A percentile compares a stretch with the other conserved stretches of the same genome.
Evolutionary conservation across 495 filamentous ascomycete species (phyloP).

Genomic region (Podospora sp.): DNA sequence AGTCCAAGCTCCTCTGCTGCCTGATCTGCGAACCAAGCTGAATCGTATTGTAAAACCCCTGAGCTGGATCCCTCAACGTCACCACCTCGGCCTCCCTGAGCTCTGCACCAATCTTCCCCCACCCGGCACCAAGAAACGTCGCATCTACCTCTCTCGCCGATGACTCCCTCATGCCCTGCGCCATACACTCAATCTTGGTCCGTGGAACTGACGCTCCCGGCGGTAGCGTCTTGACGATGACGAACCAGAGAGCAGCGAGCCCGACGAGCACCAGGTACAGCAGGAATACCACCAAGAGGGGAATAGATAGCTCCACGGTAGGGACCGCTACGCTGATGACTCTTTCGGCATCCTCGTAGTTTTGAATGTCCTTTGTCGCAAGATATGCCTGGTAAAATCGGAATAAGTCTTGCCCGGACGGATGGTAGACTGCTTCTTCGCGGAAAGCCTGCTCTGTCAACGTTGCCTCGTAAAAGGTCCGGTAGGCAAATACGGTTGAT

Average conservation of each 20-base stretch:
- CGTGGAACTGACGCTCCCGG: background rate
- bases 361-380: slow-evolving; percentile 12
- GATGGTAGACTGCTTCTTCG: slow-evolving; percentile 3
- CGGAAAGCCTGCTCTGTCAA: slow-evolving; percentile 10
- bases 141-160: background rate
- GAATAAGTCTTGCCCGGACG: slow-evolving; percentile 9
- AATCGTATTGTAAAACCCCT: background rate
- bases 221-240: slow-evolving; percentile 4
- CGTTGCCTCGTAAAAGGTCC: background rate
- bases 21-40: background rate
- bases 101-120: background rate
- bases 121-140: background rate
- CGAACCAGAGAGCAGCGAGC: slow-evolving; percentile 6
- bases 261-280: background rate
- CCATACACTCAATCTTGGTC: slow-evolving; percentile 21
- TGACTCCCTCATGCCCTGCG: slow-evolving; percentile 1
- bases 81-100: background rate
- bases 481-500: background rate
- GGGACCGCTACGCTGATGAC: slow-evolving; percentile 6
- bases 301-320: slow-evolving; percentile 8
- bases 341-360: slow-evolving; percentile 1
- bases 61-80: background rate
- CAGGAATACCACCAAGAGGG: slow-evolving; percentile 12
- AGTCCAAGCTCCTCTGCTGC: background rate
- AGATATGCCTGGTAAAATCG: slow-evolving; percentile 19